phyloP scores from a whole-genome alignment of 352 stramenopile species.

The Phytophthora cactorum region DNA sequence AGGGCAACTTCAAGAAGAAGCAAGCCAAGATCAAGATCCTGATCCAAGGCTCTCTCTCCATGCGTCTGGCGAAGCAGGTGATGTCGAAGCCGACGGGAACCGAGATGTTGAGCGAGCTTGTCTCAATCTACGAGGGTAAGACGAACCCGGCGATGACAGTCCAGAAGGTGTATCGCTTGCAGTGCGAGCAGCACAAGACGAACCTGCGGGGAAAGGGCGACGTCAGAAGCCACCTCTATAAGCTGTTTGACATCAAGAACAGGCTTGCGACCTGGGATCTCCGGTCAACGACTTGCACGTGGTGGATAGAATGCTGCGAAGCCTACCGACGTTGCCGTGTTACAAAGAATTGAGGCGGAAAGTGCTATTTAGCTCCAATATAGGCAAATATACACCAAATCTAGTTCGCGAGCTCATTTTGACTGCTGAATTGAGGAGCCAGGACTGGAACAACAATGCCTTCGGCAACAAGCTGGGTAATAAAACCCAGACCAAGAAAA shows the following conservation, averaged over 20 bases:
- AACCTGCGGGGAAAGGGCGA: constrained; percentile 9
- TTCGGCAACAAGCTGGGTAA: constrained; percentile 1
- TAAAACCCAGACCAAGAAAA: neutral
- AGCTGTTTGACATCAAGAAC: constrained; percentile 13
- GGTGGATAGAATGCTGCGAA: constrained; percentile 7
- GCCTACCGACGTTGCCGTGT: neutral
- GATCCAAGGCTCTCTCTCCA: constrained; percentile 17
- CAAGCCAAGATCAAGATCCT: constrained; percentile 18
- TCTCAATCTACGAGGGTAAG: constrained; percentile 16
- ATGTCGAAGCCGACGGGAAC: constrained; percentile 20
- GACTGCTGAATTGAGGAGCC: neutral
- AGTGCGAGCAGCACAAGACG: constrained; percentile 18
- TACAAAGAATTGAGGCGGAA: constrained; percentile 17
- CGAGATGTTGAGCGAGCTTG: constrained; percentile 15
- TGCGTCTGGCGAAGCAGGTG: constrained; percentile 12
- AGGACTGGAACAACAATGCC: constrained; percentile 1
- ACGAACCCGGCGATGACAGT: constrained; percentile 4
- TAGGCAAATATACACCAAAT: constrained; percentile 18
- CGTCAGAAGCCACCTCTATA: constrained; percentile 14
- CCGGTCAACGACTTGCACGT: constrained; percentile 5
- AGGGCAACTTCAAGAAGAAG: constrained; percentile 9
- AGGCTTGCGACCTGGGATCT: neutral
- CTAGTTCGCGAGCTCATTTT: constrained; percentile 16
- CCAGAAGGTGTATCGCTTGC: constrained; percentile 24
- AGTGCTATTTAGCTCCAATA: constrained; percentile 16